Evolutionary conservation across 1,139 yeast species (phyloP), one percentile per base, ranked within the genome.

Genomic region (Magnusiomyces tetraspermus): DNA sequence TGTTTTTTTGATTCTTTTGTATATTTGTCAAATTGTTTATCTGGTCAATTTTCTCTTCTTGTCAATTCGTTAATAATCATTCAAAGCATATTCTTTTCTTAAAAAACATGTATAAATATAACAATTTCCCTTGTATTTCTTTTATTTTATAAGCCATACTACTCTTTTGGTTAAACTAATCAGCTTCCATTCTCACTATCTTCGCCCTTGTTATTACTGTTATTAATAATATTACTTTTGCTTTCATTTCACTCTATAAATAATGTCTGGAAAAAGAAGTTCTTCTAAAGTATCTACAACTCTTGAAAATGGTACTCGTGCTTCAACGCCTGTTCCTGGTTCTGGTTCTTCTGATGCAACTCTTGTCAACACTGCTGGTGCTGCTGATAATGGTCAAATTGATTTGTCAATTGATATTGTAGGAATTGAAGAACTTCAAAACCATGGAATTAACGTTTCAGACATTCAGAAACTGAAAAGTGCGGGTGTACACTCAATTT

Each of bases 401-500:
- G 54, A 53, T 41, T 38, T 53, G 26, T 42, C 42, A 10, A 24
- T 41, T 19, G 53, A 56, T 11, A 69, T 74, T 47, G 61, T 76
- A n/a, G 62, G 71, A 24, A 71, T 78, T 1, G 84, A 79, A 53
- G 80, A 77, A 57, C 67, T 80, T 47, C 84, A 80, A 63, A 73
- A 72, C 50, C 74, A 75, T 50, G 83, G 82, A 0, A 76, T 80
- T 53, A 79, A 80, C 61, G 83, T 78, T 13, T 74, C 81, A 4
- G 85, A 80, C 63, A 73, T 80, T 49, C 73, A 72, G 38, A 79
- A 79, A 61, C 65, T 79, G 52, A 76, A 74, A 57, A 63, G 75
- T 1, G 75, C 78, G 17, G 85, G 84, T 1, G 71, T 80, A 19
- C 76, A 73, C 58, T 76, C 82, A 1, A 72, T 79, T 36, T 74